Conservation (phyloP, 306 rosid genomes). For the Crataegus laevigata region DNA sequence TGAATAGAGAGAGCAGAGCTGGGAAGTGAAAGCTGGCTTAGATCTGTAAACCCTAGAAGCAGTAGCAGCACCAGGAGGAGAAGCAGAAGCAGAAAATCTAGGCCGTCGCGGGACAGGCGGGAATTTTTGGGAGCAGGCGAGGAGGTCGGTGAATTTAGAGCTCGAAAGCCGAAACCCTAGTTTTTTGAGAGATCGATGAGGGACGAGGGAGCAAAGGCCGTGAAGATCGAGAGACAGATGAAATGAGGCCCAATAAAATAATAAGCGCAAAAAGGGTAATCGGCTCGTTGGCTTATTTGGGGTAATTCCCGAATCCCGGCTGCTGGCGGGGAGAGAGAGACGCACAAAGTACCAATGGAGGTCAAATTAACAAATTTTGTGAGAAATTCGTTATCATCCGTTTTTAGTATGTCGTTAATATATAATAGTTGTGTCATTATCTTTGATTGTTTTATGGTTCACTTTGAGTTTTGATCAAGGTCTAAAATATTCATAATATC, state of each 20-base stretch:
- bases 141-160: constrained; percentile 13
- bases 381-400: neutral
- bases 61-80: neutral
- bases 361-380: neutral
- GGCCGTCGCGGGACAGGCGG: constrained; percentile 15
- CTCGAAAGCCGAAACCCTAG: constrained; percentile 79
- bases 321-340: neutral
- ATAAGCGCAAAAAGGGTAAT: constrained; percentile 3
- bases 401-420: neutral
- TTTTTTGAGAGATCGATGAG: constrained; percentile 54
- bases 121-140: constrained; percentile 13
- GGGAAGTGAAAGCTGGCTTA: constrained; percentile 30
- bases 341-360: constrained; percentile 29
- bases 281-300: neutral
- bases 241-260: constrained; percentile 15
- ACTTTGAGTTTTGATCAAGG: too few relatives aligned
- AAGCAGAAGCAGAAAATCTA: constrained; percentile 13
- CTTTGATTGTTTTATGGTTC: too few relatives aligned
- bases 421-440: too few relatives aligned
- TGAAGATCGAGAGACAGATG: constrained; percentile 46
- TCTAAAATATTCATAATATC: too few relatives aligned
- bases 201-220: constrained; percentile 34
- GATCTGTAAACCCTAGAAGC: constrained; percentile 55
- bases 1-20: constrained; percentile 17
- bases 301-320: constrained; percentile 10